Evolutionary conservation across 805 yeast genomes (phyloP).

Genomic region (Cyberlindnera americana): DNA sequence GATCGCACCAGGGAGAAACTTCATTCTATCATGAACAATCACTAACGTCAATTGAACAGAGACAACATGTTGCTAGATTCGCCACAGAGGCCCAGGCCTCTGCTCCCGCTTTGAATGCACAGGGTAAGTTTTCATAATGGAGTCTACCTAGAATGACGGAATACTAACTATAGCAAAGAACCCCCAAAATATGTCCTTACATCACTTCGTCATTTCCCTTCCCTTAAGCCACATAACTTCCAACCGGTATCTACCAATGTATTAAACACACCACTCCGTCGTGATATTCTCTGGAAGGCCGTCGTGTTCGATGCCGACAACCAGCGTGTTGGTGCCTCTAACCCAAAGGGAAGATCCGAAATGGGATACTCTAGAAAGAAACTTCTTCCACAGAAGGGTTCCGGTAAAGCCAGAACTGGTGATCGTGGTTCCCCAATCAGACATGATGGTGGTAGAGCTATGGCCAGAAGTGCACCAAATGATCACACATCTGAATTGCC

Average conservation of each 20-base stretch:
- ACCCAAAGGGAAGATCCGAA: slow-evolving; percentile 83
- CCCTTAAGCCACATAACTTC: slow-evolving; percentile 77
- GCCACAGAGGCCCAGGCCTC: slow-evolving; percentile 22
- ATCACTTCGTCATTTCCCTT: slow-evolving; percentile 80
- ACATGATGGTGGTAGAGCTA: slow-evolving; percentile 84
- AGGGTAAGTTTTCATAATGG: slow-evolving; percentile 14
- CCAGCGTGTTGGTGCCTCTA: slow-evolving; percentile 83
- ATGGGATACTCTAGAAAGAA: slow-evolving; percentile 83
- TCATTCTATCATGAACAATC: neutral
- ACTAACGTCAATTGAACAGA: slow-evolving; percentile 15
- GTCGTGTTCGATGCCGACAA: slow-evolving; percentile 89
- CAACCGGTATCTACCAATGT: slow-evolving; percentile 74
- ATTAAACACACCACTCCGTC: slow-evolving; percentile 72
- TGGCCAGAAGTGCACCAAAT: slow-evolving; percentile 86
- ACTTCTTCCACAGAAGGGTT: slow-evolving; percentile 85
- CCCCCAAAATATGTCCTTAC: slow-evolving; percentile 76
- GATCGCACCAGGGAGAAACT: too few relatives aligned
- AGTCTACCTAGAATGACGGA: too few relatives aligned
- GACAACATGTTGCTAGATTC: slow-evolving; percentile 19
- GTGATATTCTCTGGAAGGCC: slow-evolving; percentile 93
- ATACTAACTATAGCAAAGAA: slow-evolving; percentile 21
- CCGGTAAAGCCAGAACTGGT: slow-evolving; percentile 95
- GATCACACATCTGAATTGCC: slow-evolving; percentile 83
- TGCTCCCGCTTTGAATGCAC: slow-evolving; percentile 14
- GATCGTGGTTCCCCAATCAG: slow-evolving; percentile 93